Base-by-base conservation (phyloP, 176 grass and related monocot species). In the Rhipidocladum racemiflorum region DNA sequence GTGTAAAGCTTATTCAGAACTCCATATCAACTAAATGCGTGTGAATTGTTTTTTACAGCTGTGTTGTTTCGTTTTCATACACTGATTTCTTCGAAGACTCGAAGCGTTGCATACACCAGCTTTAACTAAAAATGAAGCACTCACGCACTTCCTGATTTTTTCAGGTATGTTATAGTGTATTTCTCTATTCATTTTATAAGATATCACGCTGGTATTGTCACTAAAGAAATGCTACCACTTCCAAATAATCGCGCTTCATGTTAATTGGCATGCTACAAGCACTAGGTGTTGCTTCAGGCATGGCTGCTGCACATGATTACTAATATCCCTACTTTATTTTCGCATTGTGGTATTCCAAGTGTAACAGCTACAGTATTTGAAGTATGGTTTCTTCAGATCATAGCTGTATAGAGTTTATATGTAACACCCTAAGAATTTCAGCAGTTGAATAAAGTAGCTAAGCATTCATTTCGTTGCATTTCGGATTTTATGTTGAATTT, bases 261-360 rank as follows among this genome's bases (percentile, higher is more conserved):
- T 74, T 90, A 53, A 91, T 98, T 78, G 92, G 96, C 9, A 53
- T 89, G 9, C 75, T 93, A 34, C 92, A 98, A 85, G 96, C 96
- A 5, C 60, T 95, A 64, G 96, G 92, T 29, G 92, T 90, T 67
- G 92, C 96, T 82, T 88, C 87, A 75, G 96, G 92, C 75, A 98
- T 98, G 96, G 85, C 96, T 74, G 89, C 96, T 78, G 96, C 83
- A 87, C 91, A 91, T 97, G 78, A 79, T 65, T 27, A 21, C 20
- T 54, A 7, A 17, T 54, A 85, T 72, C 32, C 35, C 14, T 25
- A 39, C 64, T 29, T 81, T 29, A 15, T 65, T 30, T 40, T 75
- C 66, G 8, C 42, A 78, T 21, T n/a, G 42, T 23, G 23, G 9
- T 84, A 51, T 75, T 65, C 64, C n/a, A 53, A 82, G 21, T 51